Percentiles rank a stretch among this genome's conserved stretches.
Evolutionary conservation across 2,329 filamentous ascomycete species (phyloP).

Genomic region (Dryadomyces quercivorus): DNA sequence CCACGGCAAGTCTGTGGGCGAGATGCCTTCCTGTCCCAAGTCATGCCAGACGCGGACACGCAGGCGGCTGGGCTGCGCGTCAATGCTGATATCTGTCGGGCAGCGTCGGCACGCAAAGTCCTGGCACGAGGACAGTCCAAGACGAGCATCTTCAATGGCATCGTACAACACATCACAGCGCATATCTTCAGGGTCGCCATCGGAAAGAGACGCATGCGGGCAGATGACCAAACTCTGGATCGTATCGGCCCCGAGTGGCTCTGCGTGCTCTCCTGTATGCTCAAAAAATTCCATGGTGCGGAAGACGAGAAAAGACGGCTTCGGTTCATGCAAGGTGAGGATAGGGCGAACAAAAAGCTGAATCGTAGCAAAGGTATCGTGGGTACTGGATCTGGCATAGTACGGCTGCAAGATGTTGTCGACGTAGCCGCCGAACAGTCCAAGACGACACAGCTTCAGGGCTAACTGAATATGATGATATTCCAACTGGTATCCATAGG

Average conservation of each 20-base stretch:
- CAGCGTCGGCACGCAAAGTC: slow-evolving; percentile 4
- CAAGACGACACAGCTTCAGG: slow-evolving; percentile 1
- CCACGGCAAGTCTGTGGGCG: background rate
- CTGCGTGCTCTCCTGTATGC: no score
- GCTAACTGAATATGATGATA: slow-evolving; percentile 5
- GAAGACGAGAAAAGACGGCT: slow-evolving; percentile 2
- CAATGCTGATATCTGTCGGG: slow-evolving; percentile 1
- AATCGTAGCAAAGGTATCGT: background rate
- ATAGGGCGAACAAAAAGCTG: background rate
- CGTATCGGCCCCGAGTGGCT: background rate
- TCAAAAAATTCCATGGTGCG: background rate
- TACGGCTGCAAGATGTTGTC: background rate
- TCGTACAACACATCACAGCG: background rate
- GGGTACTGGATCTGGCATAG: background rate
- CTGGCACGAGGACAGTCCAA: background rate
- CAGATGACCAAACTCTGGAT: slow-evolving; percentile 1
- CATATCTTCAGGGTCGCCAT: background rate
- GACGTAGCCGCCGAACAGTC: background rate
- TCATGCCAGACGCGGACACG: slow-evolving; percentile 1
- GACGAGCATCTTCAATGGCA: background rate
- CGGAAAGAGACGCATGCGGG: background rate
- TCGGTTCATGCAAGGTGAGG: background rate
- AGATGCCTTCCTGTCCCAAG: background rate
- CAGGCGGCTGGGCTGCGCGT: background rate
- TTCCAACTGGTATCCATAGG: slow-evolving; percentile 2